Percentiles rank a stretch among this genome's conserved stretches.
Evolutionary conservation across 768 basidiomycete genomes (phyloP).

Genomic region (Lactarius trivialis): DNA sequence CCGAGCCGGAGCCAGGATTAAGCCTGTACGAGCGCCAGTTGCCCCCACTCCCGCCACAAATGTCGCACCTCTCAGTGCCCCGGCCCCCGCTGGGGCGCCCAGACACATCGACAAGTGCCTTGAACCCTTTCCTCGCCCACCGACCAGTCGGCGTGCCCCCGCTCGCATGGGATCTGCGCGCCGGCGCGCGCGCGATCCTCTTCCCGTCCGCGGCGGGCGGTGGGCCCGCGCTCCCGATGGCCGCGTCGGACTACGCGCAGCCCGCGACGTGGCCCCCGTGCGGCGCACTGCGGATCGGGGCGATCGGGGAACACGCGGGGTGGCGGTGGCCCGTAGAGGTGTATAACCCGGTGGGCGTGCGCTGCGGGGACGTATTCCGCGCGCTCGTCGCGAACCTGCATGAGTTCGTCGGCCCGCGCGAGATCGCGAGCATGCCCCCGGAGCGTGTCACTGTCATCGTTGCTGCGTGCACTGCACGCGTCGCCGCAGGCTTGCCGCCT

Average conservation of each 20-base stretch:
- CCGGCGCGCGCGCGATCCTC: constrained; percentile 18
- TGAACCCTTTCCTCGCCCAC: constrained; percentile 54
- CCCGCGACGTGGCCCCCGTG: constrained; percentile 61
- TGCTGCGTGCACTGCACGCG: constrained; percentile 21
- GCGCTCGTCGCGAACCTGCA: constrained; percentile 42
- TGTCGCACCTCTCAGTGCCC: constrained; percentile 33
- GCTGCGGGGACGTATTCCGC: constrained; percentile 44
- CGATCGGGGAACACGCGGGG: constrained; percentile 41
- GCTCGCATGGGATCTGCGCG: constrained; percentile 45
- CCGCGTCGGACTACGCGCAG: constrained; percentile 35
- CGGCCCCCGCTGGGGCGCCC: constrained; percentile 25
- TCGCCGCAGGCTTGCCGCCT: background rate
- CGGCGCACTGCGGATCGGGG: constrained; percentile 50
- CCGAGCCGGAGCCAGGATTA: background rate
- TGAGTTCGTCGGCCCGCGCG: constrained; percentile 26
- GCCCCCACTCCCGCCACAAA: constrained; percentile 36
- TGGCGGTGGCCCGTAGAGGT: constrained; percentile 56
- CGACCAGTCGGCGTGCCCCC: constrained; percentile 36
- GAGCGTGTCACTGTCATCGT: constrained; percentile 5
- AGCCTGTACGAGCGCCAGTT: constrained; percentile 37
- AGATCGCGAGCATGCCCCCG: constrained; percentile 26
- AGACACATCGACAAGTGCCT: constrained; percentile 41
- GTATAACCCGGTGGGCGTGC: constrained; percentile 40
- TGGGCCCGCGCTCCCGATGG: constrained; percentile 28
- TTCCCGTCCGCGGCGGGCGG: constrained; percentile 28